Base-by-base conservation (phyloP, 2,329 filamentous ascomycete genomes). In the Thelonectria olida region DNA sequence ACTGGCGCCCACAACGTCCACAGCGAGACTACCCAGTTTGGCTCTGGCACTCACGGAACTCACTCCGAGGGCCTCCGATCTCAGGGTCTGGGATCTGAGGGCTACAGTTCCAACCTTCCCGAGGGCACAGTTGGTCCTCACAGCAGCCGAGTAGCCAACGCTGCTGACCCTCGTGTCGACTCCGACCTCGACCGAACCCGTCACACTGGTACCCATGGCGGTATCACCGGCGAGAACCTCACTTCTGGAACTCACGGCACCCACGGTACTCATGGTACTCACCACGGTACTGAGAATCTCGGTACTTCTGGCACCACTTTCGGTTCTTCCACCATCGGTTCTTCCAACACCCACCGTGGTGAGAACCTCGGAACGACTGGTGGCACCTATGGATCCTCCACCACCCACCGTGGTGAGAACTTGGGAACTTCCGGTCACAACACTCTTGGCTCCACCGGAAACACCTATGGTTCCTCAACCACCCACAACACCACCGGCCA, bases 161-260 rank as follows among this genome's bases (percentile, higher is more conserved):
- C 84, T 63, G 63, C 74, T 1, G 85, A 88, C 59, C 84, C 84
- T 19, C 76, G 82, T 27, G 76, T 86, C 39, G 84, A 87, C 69
- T 84, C 81, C 5, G 83, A 87, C 70, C 76, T 81, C n/a, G 81
- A 82, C 60, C 68, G 72, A 57, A 74, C 69, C 61, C 69, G 68
- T 47, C 75, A 69, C 65, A 19, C 72, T 20, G 73, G 74, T 38
- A 31, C 54, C 9, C 56, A 57, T 38, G 51, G 59, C 25, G 62
- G 54, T n/a, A 36, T 50, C 38, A 49, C 59, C n/a, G 36, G 58
- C 15, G 55, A 63, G 63, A 34, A 61, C 13, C 58, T 63, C 64
- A 34, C 38, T 20, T 41, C 38, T 41, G 45, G 17, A 2, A 27
- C 73, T 54, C 57, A 61, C 44, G 22, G 59, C 65, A 39, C 38